Percentiles rank a stretch among this genome's conserved stretches.
phyloP scores from a whole-genome alignment of 208 protist species.

The Blechomonas ayalai region DNA sequence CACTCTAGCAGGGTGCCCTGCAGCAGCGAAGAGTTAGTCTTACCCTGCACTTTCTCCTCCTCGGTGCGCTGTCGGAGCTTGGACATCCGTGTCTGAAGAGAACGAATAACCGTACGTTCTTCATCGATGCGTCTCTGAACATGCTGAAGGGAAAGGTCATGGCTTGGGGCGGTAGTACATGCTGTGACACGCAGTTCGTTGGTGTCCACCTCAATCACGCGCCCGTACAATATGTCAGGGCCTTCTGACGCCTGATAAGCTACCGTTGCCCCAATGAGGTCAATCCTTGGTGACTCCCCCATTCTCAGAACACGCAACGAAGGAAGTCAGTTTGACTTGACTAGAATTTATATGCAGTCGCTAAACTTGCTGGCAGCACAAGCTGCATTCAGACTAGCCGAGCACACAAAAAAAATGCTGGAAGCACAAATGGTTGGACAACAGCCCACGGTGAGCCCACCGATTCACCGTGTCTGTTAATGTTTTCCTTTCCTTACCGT shows the following conservation, averaged over 20 bases:
- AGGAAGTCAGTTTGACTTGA: too few relatives aligned
- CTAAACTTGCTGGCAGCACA: too few relatives aligned
- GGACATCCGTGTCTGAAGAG: conserved; percentile 8
- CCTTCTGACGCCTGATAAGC: conserved; percentile 1
- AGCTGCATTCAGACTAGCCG: too few relatives aligned
- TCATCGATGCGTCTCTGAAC: conserved; percentile 8
- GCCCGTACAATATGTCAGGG: conserved; percentile 5
- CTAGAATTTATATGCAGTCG: too few relatives aligned
- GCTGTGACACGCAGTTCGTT: conserved; percentile 1
- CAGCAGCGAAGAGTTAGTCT: conserved; percentile 2
- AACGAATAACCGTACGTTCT: conserved; percentile 5
- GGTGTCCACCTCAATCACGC: conserved; percentile 4
- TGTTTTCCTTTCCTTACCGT: too few relatives aligned
- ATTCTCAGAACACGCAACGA: too few relatives aligned
- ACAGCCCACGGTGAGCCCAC: too few relatives aligned
- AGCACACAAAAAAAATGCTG: too few relatives aligned
- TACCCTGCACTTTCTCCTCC: background rate
- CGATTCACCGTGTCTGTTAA: too few relatives aligned
- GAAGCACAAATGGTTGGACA: too few relatives aligned
- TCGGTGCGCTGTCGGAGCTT: too few relatives aligned
- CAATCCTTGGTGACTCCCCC: too few relatives aligned
- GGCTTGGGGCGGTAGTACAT: conserved; percentile 2
- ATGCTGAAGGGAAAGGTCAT: conserved; percentile 4
- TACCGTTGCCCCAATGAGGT: conserved; percentile 7
- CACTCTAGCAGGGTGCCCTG: conserved; percentile 10